Evolutionary conservation across 805 yeast genomes (phyloP), one percentile per base, ranked within the genome.

Genomic region (Torulaspora maleeae): DNA sequence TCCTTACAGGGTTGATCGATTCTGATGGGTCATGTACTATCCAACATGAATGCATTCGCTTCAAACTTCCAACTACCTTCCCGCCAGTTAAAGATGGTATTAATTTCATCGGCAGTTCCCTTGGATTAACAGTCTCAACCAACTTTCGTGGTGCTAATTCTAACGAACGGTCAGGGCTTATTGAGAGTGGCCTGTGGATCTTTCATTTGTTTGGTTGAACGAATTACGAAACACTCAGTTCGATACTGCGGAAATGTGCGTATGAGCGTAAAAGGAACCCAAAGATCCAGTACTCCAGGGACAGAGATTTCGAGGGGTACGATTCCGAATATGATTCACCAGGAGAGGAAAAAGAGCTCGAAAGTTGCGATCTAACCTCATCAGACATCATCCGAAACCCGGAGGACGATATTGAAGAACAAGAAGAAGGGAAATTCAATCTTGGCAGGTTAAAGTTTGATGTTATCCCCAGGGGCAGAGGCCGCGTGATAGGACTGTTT

Each of bases 211-310:
- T 43, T 29, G 37, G 27, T 11, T 50, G 50, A 11, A n/a, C 37
- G 7, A 48, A 48, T 22, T 27, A 16, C 6, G 35, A 29, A 16
- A 39, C 34, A 3, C 29, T 48, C 4, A 27, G 38, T 39, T 45
- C 45, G 5, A 45, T 49, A 17, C 24, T 49, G 11, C 27, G 22
- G n/a, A 33, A 38, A 27, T 46, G 50, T 33, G 25, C 50, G 4
- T 46, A 45, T 22, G 50, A 49, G 17, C 36, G 52, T 17, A 45
- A 46, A 35, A 36, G 39, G 29, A 36, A 45, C 13, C 49, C 44
- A 10, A 15, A 4, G 20, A 4, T 22, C 5, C 17, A 30, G 4
- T 30, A 13, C 19, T 30, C 34, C 2, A 13, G 19, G 10, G 34
- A 16, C 34, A 13, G 34, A n/a, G 20, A 30, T 30, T 30, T 6